Evolutionary conservation across 148 eudicot species (phyloP).

Genomic region (Limonium bicolor): DNA sequence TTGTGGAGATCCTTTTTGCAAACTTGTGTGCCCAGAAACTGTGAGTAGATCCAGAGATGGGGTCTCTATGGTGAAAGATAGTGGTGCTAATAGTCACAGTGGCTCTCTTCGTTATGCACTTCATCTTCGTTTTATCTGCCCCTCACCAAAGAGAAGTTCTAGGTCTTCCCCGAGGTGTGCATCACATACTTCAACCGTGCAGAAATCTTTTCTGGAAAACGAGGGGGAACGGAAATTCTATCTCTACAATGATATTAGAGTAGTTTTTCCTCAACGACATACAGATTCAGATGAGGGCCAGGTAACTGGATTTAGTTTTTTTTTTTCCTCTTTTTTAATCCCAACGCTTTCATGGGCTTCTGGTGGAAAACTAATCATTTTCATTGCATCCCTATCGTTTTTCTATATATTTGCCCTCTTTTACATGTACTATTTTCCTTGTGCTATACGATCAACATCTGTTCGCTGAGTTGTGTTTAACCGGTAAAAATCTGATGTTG

Average conservation of each 20-base stretch:
- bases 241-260: conserved; percentile 52
- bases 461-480: too few species aligned
- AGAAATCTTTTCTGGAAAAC: too few species aligned
- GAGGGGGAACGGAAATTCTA: conserved; percentile 41
- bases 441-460: too few species aligned
- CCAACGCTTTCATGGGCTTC: too few species aligned
- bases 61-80: not conserved
- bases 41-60: not conserved
- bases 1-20: too few species aligned
- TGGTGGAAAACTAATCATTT: too few species aligned
- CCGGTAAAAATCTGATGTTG: too few species aligned
- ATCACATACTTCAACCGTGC: conserved; percentile 23
- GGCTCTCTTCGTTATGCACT: conserved; percentile 79
- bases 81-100: conserved; percentile 15
- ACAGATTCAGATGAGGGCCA: conserved; percentile 79
- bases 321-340: not conserved
- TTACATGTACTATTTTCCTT: too few species aligned
- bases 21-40: too few species aligned
- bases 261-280: conserved; percentile 82
- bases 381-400: too few species aligned
- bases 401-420: too few species aligned
- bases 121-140: conserved; percentile 77
- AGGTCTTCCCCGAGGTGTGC: conserved; percentile 28
- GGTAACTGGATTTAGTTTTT: conserved; percentile 18
- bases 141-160: conserved; percentile 30